Conservation (phyloP, 306 rosid species). For the Rosa rugosa region DNA sequence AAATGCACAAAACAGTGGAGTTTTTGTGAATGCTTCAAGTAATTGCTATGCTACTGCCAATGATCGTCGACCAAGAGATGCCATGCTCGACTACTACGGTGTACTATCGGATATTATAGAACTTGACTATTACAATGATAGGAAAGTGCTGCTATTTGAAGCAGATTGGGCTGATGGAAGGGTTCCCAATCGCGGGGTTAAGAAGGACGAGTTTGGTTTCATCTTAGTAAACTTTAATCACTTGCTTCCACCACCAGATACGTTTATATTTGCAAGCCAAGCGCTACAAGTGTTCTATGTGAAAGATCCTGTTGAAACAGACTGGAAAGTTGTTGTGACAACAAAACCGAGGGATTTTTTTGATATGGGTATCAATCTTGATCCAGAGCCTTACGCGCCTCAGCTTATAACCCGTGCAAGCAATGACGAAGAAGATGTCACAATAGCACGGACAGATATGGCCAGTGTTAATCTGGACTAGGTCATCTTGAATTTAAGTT, state of each 20-base stretch:
- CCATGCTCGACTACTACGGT: background rate
- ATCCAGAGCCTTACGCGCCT: no score
- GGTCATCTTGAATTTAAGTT: no score
- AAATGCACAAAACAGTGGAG: background rate
- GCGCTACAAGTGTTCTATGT: background rate
- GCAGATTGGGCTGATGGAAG: no score
- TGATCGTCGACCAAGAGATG: background rate
- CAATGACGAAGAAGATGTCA: no score
- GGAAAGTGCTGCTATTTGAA: background rate
- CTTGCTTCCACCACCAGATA: background rate
- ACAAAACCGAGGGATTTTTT: no score
- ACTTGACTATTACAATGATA: background rate
- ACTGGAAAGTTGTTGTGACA: no score
- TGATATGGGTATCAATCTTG: no score
- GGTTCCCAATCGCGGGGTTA: no score
- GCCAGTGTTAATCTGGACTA: no score
- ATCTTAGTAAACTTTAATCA: background rate
- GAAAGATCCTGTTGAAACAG: background rate
- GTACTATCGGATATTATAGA: background rate
- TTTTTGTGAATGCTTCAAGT: background rate
- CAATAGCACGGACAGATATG: no score
- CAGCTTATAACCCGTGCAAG: no score
- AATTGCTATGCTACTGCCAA: background rate
- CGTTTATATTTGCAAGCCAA: background rate
- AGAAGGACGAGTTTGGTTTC: no score